These are phyloP conservation scores for Erigeron philadelphicus DNA, from an alignment of 140 eudicot genomes.

Conservation along the genomic window DNA sequence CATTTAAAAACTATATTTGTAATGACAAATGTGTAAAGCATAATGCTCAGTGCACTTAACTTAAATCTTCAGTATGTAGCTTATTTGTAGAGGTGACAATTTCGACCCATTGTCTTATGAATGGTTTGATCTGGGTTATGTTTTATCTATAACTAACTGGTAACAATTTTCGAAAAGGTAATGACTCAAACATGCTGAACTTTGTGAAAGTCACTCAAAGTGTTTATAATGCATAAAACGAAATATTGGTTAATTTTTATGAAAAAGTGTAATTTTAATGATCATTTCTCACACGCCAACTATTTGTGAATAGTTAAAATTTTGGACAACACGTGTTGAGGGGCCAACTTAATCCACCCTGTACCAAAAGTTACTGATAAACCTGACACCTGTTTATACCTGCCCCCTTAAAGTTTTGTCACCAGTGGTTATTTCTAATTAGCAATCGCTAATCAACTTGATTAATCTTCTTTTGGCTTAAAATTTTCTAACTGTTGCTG, in stretches of 20 bases:
- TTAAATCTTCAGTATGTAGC: constrained; percentile 8
- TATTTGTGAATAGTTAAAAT: background rate
- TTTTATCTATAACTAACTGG: background rate
- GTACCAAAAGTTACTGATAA: background rate
- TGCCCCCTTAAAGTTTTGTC: background rate
- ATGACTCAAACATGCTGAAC: background rate
- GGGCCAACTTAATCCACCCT: background rate
- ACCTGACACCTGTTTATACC: background rate
- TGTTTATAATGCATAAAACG: background rate
- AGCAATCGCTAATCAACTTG: constrained; percentile 1
- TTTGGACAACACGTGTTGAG: background rate
- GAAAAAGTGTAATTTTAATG: background rate
- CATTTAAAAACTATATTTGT: background rate
- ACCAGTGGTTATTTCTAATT: background rate
- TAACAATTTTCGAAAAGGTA: background rate
- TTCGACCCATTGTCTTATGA: background rate
- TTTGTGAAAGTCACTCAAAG: background rate
- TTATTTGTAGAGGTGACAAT: background rate
- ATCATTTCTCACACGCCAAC: background rate
- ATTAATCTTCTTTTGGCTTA: constrained; percentile 3
- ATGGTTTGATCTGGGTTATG: background rate
- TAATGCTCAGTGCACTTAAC: background rate
- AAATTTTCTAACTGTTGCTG: constrained; percentile 1
- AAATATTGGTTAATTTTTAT: background rate
- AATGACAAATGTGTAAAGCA: background rate